Evolutionary conservation across 805 yeast species (phyloP).

Genomic region (Maudiozyma barnettii): DNA sequence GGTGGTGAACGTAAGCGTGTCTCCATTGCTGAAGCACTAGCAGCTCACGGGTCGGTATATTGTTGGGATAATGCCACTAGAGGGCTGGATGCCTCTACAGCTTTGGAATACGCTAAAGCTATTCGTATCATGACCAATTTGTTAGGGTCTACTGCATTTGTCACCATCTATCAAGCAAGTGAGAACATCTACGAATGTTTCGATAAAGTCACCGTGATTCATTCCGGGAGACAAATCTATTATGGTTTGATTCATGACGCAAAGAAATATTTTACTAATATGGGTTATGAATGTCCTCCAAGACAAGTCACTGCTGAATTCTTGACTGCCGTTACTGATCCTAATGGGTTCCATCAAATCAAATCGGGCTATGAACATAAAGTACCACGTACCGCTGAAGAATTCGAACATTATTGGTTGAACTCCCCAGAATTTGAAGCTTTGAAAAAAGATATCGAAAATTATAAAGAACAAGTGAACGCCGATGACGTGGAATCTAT

Average conservation of each 20-base stretch:
- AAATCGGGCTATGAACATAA: conserved; percentile 37
- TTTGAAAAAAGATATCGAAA: conserved; percentile 38
- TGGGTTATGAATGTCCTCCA: conserved; percentile 50
- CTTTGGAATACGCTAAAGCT: conserved; percentile 54
- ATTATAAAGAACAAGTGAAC: conserved; percentile 18
- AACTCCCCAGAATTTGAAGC: conserved; percentile 32
- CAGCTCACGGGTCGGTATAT: conserved; percentile 46
- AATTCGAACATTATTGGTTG: conserved; percentile 41
- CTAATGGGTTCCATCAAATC: conserved; percentile 33
- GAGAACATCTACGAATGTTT: conserved; percentile 46
- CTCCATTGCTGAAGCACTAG: conserved; percentile 68
- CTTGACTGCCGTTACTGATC: conserved; percentile 52
- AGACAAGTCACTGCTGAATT: conserved; percentile 57
- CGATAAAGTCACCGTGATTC: conserved; percentile 45
- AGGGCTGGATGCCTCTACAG: conserved; percentile 67
- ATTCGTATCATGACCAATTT: conserved; percentile 46
- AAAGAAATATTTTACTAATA: conserved; percentile 39
- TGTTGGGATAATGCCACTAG: conserved; percentile 72
- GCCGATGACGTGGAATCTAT: conserved; percentile 29
- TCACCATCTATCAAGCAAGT: conserved; percentile 52
- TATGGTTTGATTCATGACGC: conserved; percentile 45
- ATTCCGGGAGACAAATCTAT: conserved; percentile 46
- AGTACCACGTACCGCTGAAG: conserved; percentile 51
- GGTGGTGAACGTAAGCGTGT: conserved; percentile 87
- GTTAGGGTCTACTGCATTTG: conserved; percentile 42